Conservation (phyloP, 2,329 filamentous ascomycete genomes). For the Neoscytalidium dimidiatum region DNA sequence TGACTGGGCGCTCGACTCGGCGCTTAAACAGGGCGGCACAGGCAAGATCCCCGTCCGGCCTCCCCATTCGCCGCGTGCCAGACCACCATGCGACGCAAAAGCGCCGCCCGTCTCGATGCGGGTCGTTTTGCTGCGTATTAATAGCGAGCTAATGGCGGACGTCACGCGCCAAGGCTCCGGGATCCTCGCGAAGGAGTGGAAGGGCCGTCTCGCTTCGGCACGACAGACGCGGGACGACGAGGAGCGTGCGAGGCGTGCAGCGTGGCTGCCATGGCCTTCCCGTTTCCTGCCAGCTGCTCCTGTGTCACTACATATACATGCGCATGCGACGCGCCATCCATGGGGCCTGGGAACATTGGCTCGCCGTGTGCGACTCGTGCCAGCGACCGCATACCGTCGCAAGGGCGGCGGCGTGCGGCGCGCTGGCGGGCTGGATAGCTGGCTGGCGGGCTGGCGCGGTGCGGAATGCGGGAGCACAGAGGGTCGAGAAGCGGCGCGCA, state of each 20-base stretch:
- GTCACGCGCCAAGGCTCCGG: constrained; percentile 11
- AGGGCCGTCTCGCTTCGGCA: constrained; percentile 31
- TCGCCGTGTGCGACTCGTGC: constrained; percentile 9
- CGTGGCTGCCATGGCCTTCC: constrained; percentile 24
- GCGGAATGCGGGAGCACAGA: too few species aligned
- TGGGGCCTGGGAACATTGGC: constrained; percentile 10
- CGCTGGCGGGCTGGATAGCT: neutral
- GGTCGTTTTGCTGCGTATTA: constrained; percentile 33
- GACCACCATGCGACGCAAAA: constrained; percentile 25
- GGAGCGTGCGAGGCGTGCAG: constrained; percentile 24
- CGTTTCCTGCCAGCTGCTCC: constrained; percentile 18
- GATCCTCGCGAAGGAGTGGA: constrained; percentile 21
- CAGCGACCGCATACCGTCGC: too few species aligned
- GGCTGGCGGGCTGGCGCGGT: too few species aligned
- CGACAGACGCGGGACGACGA: constrained; percentile 24
- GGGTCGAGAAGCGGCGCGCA: neutral
- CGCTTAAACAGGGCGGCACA: constrained; percentile 36
- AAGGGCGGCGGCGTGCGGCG: neutral
- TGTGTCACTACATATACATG: constrained; percentile 13
- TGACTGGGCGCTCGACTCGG: constrained; percentile 29
- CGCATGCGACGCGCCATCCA: constrained; percentile 11
- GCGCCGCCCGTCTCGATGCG: constrained; percentile 31
- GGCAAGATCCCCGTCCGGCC: constrained; percentile 24
- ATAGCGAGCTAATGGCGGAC: constrained; percentile 34
- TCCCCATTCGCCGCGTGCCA: constrained; percentile 29